Evolutionary conservation across 805 yeast genomes (phyloP).

Genomic region (Saturnispora besseyi): DNA sequence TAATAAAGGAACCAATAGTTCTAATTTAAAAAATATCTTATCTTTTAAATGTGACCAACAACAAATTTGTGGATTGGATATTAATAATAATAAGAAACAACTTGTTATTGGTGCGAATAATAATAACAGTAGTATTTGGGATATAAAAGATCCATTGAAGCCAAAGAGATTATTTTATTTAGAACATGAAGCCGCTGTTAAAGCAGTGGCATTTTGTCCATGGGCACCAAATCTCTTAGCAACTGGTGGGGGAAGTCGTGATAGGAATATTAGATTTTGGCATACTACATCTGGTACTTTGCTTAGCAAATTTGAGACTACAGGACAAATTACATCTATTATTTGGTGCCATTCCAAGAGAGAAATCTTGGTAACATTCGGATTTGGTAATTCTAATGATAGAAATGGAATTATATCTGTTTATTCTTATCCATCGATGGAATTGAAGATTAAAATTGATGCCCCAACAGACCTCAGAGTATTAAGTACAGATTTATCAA

Average conservation of each 20-base stretch:
- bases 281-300: conserved; percentile 73
- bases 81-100: conserved; percentile 44
- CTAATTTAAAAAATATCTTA: conserved; percentile 14
- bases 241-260: conserved; percentile 87
- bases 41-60: conserved; percentile 42
- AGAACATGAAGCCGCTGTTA: conserved; percentile 78
- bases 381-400: conserved; percentile 49
- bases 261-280: conserved; percentile 78
- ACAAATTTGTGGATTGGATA: conserved; percentile 59
- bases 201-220: conserved; percentile 85
- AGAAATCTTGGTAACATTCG: conserved; percentile 73
- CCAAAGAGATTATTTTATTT: conserved; percentile 43
- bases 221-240: conserved; percentile 77
- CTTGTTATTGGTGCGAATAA: conserved; percentile 82
- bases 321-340: conserved; percentile 71
- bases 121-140: conserved; percentile 73
- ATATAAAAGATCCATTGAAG: conserved; percentile 32
- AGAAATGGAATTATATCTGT: conserved; percentile 46
- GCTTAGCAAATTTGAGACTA: conserved; percentile 45
- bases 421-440: conserved; percentile 61
- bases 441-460: conserved; percentile 38
- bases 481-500: conserved; percentile 57
- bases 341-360: conserved; percentile 60
- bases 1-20: conserved; percentile 1
- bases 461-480: conserved; percentile 48